Evolutionary conservation across 192 early-diverging fungal species (phyloP), one percentile per base, ranked within the genome.

Genomic region (Chytriomyces confervae): DNA sequence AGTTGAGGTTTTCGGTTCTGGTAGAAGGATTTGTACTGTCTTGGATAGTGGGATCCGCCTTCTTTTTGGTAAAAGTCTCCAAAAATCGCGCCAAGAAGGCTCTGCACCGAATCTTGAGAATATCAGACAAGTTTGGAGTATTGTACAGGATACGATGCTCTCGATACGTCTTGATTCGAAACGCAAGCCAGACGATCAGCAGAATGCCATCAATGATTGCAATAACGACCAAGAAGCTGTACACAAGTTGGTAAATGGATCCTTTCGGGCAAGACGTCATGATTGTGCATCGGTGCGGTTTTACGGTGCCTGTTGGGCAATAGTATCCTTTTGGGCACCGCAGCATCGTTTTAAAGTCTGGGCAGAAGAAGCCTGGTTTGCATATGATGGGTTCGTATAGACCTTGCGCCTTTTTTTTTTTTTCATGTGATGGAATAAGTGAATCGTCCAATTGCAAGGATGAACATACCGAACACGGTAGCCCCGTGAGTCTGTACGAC

Each of bases 301-400:
- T 44, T 7, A 79, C 83, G 4, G 87, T 84, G 61, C 87, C 89
- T 4, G 81, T 74, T 7, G 84, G 86, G 60, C 88, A 92, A 79
- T 82, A 92, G 62, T 79, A 70, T 23, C 84, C 88, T 24, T 76
- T 66, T 0, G 90, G 89, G 70, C 91, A 92, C n/a, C 78, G 6
- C 9, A 78, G 68, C 48, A 89, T 77, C 1, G 79, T 75, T 11
- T 70, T 81, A 6, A 85, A 81, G 24, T 86, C 76, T 2, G 85
- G 85, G 75, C 91, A 91, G 50, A 86, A 88, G 68, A 84, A 90
- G 9, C 90, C 89, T 0, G 77, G 57, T 57, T 86, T 88, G 75
- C 92, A 93, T 71, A 90, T 89, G 64, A 84, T 68, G 7, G 92
- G 91, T 68, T 91, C 78, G 53, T 79, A 79, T 3, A 79, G 51